A percentile compares a stretch with the other conserved stretches of the same genome.
phyloP scores from a whole-genome alignment of 352 stramenopile species.

The Pythium folliculosum region DNA sequence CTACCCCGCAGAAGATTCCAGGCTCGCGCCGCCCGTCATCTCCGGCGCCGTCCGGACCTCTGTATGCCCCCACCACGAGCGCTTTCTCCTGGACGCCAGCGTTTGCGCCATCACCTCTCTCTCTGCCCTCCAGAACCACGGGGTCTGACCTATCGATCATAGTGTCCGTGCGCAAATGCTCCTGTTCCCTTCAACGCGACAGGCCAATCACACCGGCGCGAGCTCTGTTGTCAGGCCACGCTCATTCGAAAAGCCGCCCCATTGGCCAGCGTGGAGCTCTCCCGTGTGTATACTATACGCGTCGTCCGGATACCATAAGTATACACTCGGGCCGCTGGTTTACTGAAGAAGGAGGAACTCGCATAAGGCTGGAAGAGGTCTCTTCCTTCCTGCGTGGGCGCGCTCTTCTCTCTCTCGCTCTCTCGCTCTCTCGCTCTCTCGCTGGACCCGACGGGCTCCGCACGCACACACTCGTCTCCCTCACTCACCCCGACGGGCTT shows the following conservation, averaged over 20 bases:
- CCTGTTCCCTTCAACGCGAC: conserved; percentile 2
- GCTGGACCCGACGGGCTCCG: neutral
- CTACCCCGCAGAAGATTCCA: neutral
- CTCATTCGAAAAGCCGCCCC: neutral
- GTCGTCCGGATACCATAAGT: conserved; percentile 15
- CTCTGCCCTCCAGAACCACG: too few species aligned
- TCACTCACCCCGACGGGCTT: too few species aligned
- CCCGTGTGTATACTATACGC: conserved; percentile 24
- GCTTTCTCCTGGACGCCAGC: neutral
- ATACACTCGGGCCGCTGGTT: conserved; percentile 9
- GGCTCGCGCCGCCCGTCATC: neutral
- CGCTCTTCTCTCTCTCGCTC: neutral
- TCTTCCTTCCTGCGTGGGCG: neutral
- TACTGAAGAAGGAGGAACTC: conserved; percentile 24
- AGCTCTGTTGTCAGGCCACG: conserved; percentile 12
- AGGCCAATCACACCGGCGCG: conserved; percentile 27
- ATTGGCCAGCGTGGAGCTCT: conserved; percentile 13
- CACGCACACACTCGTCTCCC: too few species aligned
- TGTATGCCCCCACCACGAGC: too few species aligned
- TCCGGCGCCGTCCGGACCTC: neutral
- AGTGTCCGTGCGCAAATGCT: neutral
- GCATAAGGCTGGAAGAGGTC: neutral
- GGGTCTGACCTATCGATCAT: too few species aligned
- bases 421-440: neutral
- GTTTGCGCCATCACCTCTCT: conserved; percentile 7